Base-by-base conservation (phyloP, 2,329 filamentous ascomycete genomes). In the Canariomyces notabilis region DNA sequence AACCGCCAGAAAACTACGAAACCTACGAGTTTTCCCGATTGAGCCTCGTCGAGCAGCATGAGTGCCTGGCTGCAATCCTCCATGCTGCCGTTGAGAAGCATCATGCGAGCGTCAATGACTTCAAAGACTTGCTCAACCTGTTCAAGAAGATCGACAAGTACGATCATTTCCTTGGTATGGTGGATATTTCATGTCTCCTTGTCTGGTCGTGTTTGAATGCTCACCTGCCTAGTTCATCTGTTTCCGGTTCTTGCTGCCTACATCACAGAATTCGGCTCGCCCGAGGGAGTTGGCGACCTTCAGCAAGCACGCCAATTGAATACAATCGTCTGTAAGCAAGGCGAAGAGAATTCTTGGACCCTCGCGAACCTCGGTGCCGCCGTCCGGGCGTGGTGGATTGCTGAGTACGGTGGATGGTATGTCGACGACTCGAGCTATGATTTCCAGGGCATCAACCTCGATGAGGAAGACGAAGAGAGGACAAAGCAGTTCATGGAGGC, bases 371-470 rank as follows among this genome's bases (percentile, higher is more conserved):
- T 97, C 11, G 85, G 90, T 57, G 87, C 90, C 37, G 85, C 88
- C 3, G 77, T 90, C 11, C 77, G 80, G 44, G 80, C 85, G 4
- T 89, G 87, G 77, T 98, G 93, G 93, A 76, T 96, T 37, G 84
- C 88, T 23, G 89, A 97, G 60, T 96, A 96, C 67, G 93, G 87
- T 55, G 88, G 89, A 2, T 87, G 89, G 73, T 95, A 90, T 62
- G 75, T 87, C 48, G 89, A 95, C 57, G 79, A 84, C 57, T 77
- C 79, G 16, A 73, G 77, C 52, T 74, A 77, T 39, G 72, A 73
- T 20, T 72, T 82, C 21, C 73, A 74, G 35, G 78, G 76, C 38
- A 76, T 85, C 45, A 80, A 89, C 59, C 68, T 87, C 12, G 77
- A 81, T 54, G 69, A 76, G 64, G 88, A 93, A 64, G 80, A 85